Evolutionary conservation across 257 asterid species (phyloP), one percentile per base, ranked within the genome.

Genomic region (Misopates orontium): DNA sequence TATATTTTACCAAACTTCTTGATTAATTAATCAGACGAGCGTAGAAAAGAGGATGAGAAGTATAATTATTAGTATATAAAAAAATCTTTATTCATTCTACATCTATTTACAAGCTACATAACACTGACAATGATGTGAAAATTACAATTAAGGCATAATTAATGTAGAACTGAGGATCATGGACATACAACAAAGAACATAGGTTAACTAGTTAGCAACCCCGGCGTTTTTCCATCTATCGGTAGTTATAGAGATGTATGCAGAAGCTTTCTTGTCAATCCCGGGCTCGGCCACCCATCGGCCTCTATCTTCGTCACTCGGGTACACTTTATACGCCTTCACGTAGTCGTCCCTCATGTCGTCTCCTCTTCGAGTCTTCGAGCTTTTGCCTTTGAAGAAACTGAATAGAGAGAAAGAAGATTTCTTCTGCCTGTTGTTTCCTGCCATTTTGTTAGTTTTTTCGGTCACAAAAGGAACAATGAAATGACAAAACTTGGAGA

Each of bases 251-350:
- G 84, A 20, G 53, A 90, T 84, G 68, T 78, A 90, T 25, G 80
- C 84, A 10, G 89, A 66, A 22, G 93, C 96, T 62, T 77, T 83
- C 72, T 69, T 71, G 62, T 90, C 93, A 31, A 90, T 88, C 1
- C 86, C 81, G 1, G 97, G 97, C 59, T 90, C 93, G 1, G 96
- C 96, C 25, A 90, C 95, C 90, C 95, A 90, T 1, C 83, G 71
- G 2, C 88, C 95, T 68, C 90, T 71, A 44, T 90, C 97, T 55
- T 90, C 89, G 36, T 90, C 97, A 62, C 97, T 85, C 0, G 89
- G 96, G 69, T 90, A 90, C 14, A 84, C 84, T 60, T 85, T 90
- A 70, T 81, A 90, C 0, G 95, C 95, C 63, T 82, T 90, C 73
- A 87, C 65, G 10, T 39, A 69, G 5, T 90, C 96, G 1, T 79